Evolutionary conservation across 2,329 filamentous ascomycete species (phyloP).

Genomic region (Pseudomassariella vexata): DNA sequence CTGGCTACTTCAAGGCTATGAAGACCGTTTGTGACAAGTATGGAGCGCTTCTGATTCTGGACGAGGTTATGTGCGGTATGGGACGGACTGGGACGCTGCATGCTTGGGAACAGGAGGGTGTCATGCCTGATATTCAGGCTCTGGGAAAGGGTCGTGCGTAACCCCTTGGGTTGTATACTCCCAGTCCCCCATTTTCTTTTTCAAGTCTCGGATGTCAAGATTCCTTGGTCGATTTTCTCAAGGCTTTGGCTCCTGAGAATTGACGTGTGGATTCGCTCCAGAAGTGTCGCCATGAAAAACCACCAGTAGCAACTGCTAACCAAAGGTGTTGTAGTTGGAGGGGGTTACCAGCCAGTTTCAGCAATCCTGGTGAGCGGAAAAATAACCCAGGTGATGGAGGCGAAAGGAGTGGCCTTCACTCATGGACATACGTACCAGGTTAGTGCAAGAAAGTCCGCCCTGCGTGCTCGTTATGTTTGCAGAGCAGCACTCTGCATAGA

Average conservation of each 20-base stretch:
- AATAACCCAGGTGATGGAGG: conserved; percentile 41
- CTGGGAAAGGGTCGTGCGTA: conserved; percentile 58
- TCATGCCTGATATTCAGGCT: conserved; percentile 54
- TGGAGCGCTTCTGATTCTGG: conserved; percentile 61
- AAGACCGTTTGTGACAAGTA: conserved; percentile 57
- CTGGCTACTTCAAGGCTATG: conserved; percentile 61
- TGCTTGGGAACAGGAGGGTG: conserved; percentile 46
- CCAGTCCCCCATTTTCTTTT: no score
- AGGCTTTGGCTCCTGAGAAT: no score
- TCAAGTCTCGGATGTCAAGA: no score
- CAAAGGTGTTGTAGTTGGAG: no score
- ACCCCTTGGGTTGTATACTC: no score
- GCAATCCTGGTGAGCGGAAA: conserved; percentile 47
- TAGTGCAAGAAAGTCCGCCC: no score
- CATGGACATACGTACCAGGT: conserved; percentile 56
- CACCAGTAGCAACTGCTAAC: no score
- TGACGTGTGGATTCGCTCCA: no score
- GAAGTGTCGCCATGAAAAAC: no score
- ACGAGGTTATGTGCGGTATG: conserved; percentile 57
- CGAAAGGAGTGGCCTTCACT: conserved; percentile 38
- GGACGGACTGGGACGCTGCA: conserved; percentile 45
- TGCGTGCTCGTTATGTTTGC: no score
- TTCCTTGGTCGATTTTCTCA: no score
- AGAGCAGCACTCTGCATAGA: no score
- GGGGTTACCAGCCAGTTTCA: conserved; percentile 55